phyloP scores from a whole-genome alignment of 305 asterid genomes.

The Solanum hybrid region DNA sequence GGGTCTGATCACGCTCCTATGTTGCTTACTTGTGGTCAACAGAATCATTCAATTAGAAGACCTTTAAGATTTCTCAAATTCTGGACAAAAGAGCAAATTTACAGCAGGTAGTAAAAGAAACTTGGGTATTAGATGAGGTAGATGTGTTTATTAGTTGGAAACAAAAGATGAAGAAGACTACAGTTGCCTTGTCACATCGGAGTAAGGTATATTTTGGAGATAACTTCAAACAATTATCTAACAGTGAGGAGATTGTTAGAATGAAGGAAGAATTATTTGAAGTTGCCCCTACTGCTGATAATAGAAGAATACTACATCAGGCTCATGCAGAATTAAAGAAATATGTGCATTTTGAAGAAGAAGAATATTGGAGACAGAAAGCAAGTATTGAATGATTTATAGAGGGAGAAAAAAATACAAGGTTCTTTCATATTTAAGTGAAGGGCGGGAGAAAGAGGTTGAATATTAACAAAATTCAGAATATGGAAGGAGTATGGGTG shows the following conservation, averaged over 20 bases:
- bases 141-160: too few species aligned
- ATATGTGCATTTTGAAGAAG: too few species aligned
- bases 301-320: background rate
- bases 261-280: background rate
- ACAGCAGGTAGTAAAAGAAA: background rate
- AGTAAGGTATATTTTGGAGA: background rate
- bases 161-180: background rate
- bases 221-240: too few species aligned
- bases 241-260: too few species aligned
- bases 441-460: background rate
- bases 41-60: background rate
- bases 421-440: background rate
- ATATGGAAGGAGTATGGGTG: background rate
- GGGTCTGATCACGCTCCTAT: background rate
- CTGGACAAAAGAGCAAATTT: background rate
- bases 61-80: background rate
- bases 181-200: background rate
- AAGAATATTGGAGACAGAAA: too few species aligned
- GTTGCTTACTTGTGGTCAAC: background rate
- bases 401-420: background rate
- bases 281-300: background rate
- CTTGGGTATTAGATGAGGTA: background rate
- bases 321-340: background rate
- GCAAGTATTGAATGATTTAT: background rate
- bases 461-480: background rate